phyloP scores from a whole-genome alignment of 352 stramenopile species.

The Phytophthora citrophthora region DNA sequence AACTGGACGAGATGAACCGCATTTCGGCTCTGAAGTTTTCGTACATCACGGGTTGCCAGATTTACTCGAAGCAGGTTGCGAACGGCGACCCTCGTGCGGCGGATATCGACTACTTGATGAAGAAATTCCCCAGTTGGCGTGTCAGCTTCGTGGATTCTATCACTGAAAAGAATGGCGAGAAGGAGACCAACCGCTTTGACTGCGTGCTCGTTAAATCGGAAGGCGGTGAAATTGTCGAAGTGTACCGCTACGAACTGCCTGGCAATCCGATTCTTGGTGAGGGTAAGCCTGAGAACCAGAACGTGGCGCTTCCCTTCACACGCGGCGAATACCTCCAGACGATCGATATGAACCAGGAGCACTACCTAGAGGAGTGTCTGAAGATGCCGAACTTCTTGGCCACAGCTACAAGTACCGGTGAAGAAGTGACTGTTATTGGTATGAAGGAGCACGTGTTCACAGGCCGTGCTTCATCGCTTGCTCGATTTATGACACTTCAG shows the following conservation, averaged over 20 bases:
- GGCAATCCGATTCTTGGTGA: constrained; percentile 90
- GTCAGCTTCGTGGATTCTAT: constrained; percentile 90
- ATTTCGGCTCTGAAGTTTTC: constrained; percentile 90
- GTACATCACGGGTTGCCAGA: constrained; percentile 90
- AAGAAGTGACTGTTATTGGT: constrained; percentile 86
- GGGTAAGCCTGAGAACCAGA: constrained; percentile 91
- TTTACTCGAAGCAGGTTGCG: constrained; percentile 83
- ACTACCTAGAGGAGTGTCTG: constrained; percentile 88
- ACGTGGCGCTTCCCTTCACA: constrained; percentile 87
- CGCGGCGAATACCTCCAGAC: constrained; percentile 88
- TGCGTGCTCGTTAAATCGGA: constrained; percentile 86
- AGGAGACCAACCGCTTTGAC: constrained; percentile 56
- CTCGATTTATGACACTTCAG: constrained; percentile 89
- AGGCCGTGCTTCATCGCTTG: constrained; percentile 82
- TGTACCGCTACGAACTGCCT: constrained; percentile 88
- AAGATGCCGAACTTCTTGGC: constrained; percentile 91
- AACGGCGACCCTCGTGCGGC: constrained; percentile 83
- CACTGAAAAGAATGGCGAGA: constrained; percentile 44
- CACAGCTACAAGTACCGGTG: constrained; percentile 53
- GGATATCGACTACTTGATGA: constrained; percentile 90
- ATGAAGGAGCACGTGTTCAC: constrained; percentile 93
- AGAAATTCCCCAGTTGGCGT: constrained; percentile 88
- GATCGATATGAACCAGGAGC: constrained; percentile 93
- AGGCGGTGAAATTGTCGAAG: constrained; percentile 82
- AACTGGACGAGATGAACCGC: constrained; percentile 83